Evolutionary conservation across 2,329 filamentous ascomycete genomes (phyloP).

Genomic region (Didymella segeticola): DNA sequence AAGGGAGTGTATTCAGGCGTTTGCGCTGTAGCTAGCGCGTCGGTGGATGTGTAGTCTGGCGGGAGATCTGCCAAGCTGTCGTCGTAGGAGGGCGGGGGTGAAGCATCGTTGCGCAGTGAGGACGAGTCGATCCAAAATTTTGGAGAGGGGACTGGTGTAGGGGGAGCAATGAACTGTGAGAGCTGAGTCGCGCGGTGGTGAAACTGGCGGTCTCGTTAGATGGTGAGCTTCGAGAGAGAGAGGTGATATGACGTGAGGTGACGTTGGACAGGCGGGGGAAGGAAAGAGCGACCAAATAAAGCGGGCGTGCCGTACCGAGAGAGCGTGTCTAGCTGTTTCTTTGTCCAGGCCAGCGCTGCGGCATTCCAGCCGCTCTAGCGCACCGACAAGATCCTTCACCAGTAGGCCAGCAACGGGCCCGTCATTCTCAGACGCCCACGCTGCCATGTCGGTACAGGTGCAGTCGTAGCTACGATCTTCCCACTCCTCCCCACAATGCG

Average conservation of each 20-base stretch:
- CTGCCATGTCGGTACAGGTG: conserved; percentile 24
- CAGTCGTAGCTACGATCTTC: conserved; percentile 22
- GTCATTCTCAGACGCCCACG: conserved; percentile 34
- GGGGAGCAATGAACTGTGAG: conserved; percentile 24
- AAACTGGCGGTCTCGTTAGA: conserved; percentile 40
- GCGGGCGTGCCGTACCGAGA: conserved; percentile 44
- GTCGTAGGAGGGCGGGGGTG: conserved; percentile 52
- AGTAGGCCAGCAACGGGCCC: conserved; percentile 30
- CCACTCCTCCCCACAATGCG: conserved; percentile 13
- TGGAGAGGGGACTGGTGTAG: conserved; percentile 27
- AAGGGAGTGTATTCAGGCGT: conserved; percentile 39
- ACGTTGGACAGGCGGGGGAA: conserved; percentile 18
- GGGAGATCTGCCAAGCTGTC: conserved; percentile 53
- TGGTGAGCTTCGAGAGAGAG: conserved; percentile 8
- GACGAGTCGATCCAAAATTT: conserved; percentile 35
- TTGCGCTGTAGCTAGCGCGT: conserved; percentile 50
- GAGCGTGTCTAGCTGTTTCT: conserved; percentile 22
- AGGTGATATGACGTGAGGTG: no score
- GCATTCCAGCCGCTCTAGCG: conserved; percentile 41
- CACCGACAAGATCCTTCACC: conserved; percentile 35
- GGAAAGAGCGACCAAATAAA: conserved; percentile 29
- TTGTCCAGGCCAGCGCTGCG: conserved; percentile 28
- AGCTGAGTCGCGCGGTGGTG: conserved; percentile 30
- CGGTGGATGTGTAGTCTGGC: conserved; percentile 54
- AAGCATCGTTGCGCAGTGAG: conserved; percentile 21